A percentile compares a stretch with the other conserved stretches of the same genome.
phyloP scores from a whole-genome alignment of 306 rosid species.

The Crotalaria pallida region DNA sequence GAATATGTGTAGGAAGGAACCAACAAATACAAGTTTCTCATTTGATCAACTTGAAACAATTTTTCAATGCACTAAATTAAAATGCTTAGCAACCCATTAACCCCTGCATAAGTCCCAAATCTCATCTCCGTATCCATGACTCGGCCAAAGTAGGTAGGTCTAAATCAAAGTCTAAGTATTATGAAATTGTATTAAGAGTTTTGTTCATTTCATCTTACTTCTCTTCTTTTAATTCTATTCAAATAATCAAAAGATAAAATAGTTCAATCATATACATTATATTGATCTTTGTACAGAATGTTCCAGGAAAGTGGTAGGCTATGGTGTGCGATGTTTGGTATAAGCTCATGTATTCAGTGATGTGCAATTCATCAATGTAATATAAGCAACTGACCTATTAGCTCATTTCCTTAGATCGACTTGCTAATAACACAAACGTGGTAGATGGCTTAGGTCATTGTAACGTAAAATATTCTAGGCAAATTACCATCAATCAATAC shows the following conservation, averaged over 20 bases:
- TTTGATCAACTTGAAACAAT: neutral
- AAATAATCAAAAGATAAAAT: neutral
- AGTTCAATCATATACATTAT: neutral
- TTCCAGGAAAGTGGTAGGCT: neutral
- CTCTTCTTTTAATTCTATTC: neutral
- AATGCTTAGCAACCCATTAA: neutral
- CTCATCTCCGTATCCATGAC: neutral
- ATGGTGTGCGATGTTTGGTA: neutral
- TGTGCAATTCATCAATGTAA: neutral
- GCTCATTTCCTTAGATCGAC: no score
- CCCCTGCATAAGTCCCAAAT: neutral
- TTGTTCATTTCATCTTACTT: neutral
- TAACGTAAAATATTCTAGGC: no score
- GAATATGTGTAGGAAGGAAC: neutral
- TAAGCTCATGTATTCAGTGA: neutral
- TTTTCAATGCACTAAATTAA: neutral
- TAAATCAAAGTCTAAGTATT: neutral
- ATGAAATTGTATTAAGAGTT: neutral
- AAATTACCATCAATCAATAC: no score
- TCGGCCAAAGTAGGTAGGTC: neutral
- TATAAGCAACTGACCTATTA: no score
- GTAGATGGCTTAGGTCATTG: no score
- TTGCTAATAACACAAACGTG: no score
- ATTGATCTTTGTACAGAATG: neutral
- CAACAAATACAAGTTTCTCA: neutral